Evolutionary conservation across 2,329 filamentous ascomycete species (phyloP).

Genomic region (Fusarium tricinctum): DNA sequence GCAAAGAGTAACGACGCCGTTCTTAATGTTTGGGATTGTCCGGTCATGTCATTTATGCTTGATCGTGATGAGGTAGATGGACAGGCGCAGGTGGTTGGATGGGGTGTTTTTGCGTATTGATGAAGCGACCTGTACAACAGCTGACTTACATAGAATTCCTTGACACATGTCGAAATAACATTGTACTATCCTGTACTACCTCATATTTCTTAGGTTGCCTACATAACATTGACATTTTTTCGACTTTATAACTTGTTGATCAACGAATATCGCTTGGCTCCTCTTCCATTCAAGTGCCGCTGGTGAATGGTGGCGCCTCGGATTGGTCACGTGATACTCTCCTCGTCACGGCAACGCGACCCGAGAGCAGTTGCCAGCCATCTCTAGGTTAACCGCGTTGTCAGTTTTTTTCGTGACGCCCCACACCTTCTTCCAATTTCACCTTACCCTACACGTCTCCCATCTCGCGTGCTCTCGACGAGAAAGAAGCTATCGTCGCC

Average conservation of each 20-base stretch:
- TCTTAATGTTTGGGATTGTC: not conserved
- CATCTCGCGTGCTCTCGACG: slow-evolving; percentile 29
- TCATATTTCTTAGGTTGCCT: slow-evolving; percentile 36
- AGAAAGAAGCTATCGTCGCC: slow-evolving; percentile 39
- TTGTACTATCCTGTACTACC: slow-evolving; percentile 26
- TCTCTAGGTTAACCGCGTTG: slow-evolving; percentile 41
- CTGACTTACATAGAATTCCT: slow-evolving; percentile 44
- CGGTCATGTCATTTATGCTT: slow-evolving; percentile 9
- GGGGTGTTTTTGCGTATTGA: slow-evolving; percentile 21
- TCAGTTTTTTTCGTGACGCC: slow-evolving; percentile 49
- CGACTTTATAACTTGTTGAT: not conserved
- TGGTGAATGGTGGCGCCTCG: slow-evolving; percentile 26
- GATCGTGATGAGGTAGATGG: slow-evolving; percentile 14
- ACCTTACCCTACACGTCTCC: slow-evolving; percentile 47
- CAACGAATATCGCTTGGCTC: slow-evolving; percentile 1
- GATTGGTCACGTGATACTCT: slow-evolving; percentile 30
- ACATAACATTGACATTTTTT: slow-evolving; percentile 4
- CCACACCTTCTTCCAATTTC: slow-evolving; percentile 46
- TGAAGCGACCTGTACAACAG: slow-evolving; percentile 41
- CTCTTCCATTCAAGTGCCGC: not conserved
- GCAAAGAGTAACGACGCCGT: slow-evolving; percentile 16
- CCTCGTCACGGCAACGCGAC: slow-evolving; percentile 31
- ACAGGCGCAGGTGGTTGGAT: slow-evolving; percentile 26
- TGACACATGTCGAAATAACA: slow-evolving; percentile 40
- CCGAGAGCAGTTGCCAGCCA: slow-evolving; percentile 4